Conservation (phyloP, 108 stramenopile genomes). For the Cyclotella kingstonii region DNA sequence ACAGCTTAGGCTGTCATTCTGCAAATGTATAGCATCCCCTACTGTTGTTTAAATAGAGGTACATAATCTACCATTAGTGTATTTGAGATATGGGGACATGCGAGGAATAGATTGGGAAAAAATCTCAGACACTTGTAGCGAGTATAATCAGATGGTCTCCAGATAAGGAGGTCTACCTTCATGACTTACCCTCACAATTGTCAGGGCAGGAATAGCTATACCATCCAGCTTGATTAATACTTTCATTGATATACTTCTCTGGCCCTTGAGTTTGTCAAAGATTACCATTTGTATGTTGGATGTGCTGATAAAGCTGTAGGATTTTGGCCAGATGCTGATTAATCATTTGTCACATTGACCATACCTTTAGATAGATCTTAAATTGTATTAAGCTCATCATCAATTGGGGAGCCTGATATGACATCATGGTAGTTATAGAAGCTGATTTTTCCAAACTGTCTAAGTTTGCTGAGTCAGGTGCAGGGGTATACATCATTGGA, state of each 20-base stretch:
- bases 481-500: conserved; percentile 57
- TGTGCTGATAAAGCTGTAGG: not conserved
- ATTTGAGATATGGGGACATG: conserved; percentile 68
- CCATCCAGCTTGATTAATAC: conserved; percentile 69
- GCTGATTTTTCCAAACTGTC: conserved; percentile 40
- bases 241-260: conserved; percentile 56
- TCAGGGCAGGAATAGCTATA: conserved; percentile 82
- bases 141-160: conserved; percentile 83
- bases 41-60: conserved; percentile 54
- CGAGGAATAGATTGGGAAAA: conserved; percentile 77
- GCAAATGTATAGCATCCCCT: conserved; percentile 55
- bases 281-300: conserved; percentile 7
- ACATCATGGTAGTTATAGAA: conserved; percentile 54
- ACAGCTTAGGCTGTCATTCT: too few relatives aligned
- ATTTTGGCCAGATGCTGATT: not conserved
- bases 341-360: conserved; percentile 33
- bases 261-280: conserved; percentile 54
- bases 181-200: conserved; percentile 72
- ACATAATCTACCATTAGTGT: conserved; percentile 76
- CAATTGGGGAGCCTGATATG: conserved; percentile 41
- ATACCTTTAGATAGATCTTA: conserved; percentile 53
- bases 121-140: conserved; percentile 78
- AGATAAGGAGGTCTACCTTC: conserved; percentile 80
- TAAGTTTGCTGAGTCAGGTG: conserved; percentile 8
- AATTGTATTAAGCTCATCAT: conserved; percentile 37